phyloP scores from a whole-genome alignment of 306 rosid species.

The Cucurbita moschata region DNA sequence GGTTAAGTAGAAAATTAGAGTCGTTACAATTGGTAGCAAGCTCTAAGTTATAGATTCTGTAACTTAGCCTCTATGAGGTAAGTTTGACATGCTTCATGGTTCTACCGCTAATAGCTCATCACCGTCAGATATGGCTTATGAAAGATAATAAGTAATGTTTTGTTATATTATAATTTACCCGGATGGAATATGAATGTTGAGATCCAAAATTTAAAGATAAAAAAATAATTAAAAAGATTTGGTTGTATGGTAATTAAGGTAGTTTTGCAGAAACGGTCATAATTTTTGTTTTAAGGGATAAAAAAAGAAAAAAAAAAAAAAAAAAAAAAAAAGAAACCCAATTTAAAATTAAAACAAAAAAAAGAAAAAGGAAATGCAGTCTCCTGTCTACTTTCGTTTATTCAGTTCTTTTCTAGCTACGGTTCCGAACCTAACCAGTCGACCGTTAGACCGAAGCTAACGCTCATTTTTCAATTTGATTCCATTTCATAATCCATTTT shows the following conservation, averaged over 20 bases:
- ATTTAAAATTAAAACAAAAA: neutral
- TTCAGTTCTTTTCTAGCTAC: conserved; percentile 20
- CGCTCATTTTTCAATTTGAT: conserved; percentile 15
- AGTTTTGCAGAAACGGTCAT: neutral
- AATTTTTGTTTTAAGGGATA: neutral
- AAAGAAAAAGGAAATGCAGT: neutral
- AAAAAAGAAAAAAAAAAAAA: neutral
- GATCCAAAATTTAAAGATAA: neutral
- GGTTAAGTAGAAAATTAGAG: too few relatives aligned
- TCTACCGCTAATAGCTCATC: too few relatives aligned
- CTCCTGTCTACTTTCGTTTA: neutral
- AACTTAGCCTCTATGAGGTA: too few relatives aligned
- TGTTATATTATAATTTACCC: too few relatives aligned
- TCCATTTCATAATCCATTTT: neutral
- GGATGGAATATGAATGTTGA: too few relatives aligned
- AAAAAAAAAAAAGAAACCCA: neutral
- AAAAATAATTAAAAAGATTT: neutral
- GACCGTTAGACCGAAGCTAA: conserved; percentile 78
- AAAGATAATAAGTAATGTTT: too few relatives aligned
- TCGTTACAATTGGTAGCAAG: too few relatives aligned
- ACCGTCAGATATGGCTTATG: too few relatives aligned
- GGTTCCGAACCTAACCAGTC: conserved; percentile 35
- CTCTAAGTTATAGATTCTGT: too few relatives aligned
- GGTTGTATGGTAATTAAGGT: neutral
- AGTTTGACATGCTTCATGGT: too few relatives aligned